Evolutionary conservation across 2,329 filamentous ascomycete genomes (phyloP).

Genomic region (Plenodomus tracheiphilus): DNA sequence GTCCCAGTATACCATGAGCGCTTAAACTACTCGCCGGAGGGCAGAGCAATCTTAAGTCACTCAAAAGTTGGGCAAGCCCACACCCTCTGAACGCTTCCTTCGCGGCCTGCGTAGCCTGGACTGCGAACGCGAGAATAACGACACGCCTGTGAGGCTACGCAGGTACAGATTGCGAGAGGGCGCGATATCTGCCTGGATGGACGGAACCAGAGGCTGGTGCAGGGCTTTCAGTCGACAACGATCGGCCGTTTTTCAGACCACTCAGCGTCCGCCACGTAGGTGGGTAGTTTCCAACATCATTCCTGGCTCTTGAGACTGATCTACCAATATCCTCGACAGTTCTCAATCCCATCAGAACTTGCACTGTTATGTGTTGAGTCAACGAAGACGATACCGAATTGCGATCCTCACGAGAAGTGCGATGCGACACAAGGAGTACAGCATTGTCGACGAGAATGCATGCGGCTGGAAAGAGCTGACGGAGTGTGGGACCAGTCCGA

Average conservation of each 20-base stretch:
- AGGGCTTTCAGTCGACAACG: conserved; percentile 21
- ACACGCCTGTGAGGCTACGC: background rate
- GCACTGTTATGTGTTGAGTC: background rate
- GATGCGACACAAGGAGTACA: conserved; percentile 23
- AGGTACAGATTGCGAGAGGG: conserved; percentile 6
- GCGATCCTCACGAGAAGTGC: conserved; percentile 21
- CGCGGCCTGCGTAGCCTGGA: conserved; percentile 6
- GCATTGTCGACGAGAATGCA: conserved; percentile 16
- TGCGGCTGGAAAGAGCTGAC: background rate
- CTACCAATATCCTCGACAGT: conserved; percentile 7
- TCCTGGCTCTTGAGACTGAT: conserved; percentile 25
- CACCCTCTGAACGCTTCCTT: conserved; percentile 18
- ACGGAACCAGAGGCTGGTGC: background rate
- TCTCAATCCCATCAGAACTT: background rate
- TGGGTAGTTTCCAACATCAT: conserved; percentile 22
- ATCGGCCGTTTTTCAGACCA: conserved; percentile 45
- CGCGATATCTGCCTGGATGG: conserved; percentile 17
- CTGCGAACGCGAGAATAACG: background rate
- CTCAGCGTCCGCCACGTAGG: conserved; percentile 49
- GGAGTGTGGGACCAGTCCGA: background rate
- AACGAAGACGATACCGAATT: conserved; percentile 11
- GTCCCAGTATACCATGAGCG: conserved; percentile 34
- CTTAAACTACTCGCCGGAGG: conserved; percentile 33
- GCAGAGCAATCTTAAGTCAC: conserved; percentile 14
- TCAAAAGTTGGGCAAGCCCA: conserved; percentile 33